Base-by-base conservation (phyloP, 2,329 filamentous ascomycete species). In the Epichloe brachyelytri region DNA sequence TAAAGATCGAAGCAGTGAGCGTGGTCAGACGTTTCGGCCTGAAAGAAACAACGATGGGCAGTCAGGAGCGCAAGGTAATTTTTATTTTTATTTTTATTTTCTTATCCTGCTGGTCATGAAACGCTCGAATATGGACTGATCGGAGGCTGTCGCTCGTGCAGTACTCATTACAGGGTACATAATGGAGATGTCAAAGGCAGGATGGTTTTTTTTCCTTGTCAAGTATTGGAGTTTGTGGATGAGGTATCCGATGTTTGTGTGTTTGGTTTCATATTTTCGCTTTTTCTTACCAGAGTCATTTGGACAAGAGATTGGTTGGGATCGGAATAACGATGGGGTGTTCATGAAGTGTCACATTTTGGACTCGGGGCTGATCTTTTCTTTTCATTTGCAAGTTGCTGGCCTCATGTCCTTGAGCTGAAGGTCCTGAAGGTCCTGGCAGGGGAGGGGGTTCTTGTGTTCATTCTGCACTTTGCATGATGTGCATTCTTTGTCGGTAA, bases 1-100 rank as follows among this genome's bases (percentile, higher is more conserved):
- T 69, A 67, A 59, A 40, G 7, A 46, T 4, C 3, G 26, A 30
- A 30, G 26, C 26, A 30, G 26, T 30, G 26, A 30, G 26, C 26
- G 26, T 30, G 26, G 26, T 10, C 8, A 30, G 26, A 30, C 26
- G 3, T 10, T 30, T 10, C 1, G 26, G 26, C 26, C 8, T 10
- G 26, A 30, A 30, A 30, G 26, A 11, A 30, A 11, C 3, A 30
- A 11, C 26, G 8, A 30, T 30, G 26, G 8, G 26, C 26, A 30
- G 26, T 30, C 26, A 30, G 8, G 26, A 30, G 26, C 26, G 26
- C 26, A 11, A 30, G 26, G 26, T 30, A 11, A 8, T 30, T 11
- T 30, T 30, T 30, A 4, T 30, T 10, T 26, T 2, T 30, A 1
- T 30, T 30, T 10, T 11, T 10, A 7, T 4, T 38, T 38, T n/a